A percentile compares a stretch with the other conserved stretches of the same genome.
Evolutionary conservation across 2,329 filamentous ascomycete species (phyloP).

Genomic region (Fusarium setosum): DNA sequence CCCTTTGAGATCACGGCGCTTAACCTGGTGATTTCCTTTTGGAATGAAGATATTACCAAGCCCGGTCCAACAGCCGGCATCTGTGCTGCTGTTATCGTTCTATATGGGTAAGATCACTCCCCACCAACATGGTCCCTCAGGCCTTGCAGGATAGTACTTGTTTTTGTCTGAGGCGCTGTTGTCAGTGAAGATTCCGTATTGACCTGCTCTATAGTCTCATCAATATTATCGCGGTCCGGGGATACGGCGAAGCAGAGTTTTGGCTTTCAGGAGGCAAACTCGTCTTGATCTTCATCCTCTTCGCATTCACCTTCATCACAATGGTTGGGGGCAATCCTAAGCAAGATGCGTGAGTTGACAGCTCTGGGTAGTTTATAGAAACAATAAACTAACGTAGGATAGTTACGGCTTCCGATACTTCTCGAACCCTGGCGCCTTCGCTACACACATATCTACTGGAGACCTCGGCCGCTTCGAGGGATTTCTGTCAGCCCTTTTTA

Average conservation of each 20-base stretch:
- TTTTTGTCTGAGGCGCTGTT: too few relatives aligned
- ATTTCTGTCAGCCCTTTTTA: slow-evolving; percentile 71
- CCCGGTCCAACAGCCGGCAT: slow-evolving; percentile 53
- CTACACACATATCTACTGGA: slow-evolving; percentile 67
- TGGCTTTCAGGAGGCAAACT: slow-evolving; percentile 62
- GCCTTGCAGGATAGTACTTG: too few relatives aligned
- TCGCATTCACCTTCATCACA: slow-evolving; percentile 68
- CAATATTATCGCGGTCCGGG: slow-evolving; percentile 53
- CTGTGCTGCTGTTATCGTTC: slow-evolving; percentile 55
- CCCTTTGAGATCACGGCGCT: slow-evolving; percentile 62
- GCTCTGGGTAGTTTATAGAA: too few relatives aligned
- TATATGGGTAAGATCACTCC: slow-evolving; percentile 50
- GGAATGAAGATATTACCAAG: slow-evolving; percentile 52
- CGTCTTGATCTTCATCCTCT: slow-evolving; percentile 67
- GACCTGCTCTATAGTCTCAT: slow-evolving; percentile 44
- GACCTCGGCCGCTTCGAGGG: slow-evolving; percentile 72
- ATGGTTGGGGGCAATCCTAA: slow-evolving; percentile 67
- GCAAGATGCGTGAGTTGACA: too few relatives aligned
- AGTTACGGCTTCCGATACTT: slow-evolving; percentile 73
- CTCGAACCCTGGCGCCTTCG: slow-evolving; percentile 65
- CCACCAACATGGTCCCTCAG: too few relatives aligned
- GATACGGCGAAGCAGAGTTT: slow-evolving; percentile 57
- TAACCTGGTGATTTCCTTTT: slow-evolving; percentile 60
- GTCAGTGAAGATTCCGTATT: too few relatives aligned
- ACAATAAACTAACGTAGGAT: not conserved